Evolutionary conservation across 1,139 yeast genomes (phyloP), one percentile per base, ranked within the genome.

Genomic region (Saccharomyces hybrid): DNA sequence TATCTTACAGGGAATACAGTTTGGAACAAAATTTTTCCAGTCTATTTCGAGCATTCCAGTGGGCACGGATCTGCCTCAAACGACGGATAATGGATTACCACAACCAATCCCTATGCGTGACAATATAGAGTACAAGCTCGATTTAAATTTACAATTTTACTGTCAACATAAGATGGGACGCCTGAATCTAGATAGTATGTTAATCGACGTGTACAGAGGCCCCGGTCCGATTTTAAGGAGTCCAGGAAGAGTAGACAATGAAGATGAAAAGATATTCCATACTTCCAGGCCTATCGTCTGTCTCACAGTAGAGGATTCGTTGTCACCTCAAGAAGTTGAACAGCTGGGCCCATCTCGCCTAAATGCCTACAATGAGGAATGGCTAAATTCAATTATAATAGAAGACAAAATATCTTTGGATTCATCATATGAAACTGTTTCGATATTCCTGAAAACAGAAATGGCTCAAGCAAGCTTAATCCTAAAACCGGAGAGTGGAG

Each of bases 71-170:
- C 52, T 64, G 21, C 64, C 62, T 12, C 41, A 49, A 3, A 47
- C 62, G 2, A 12, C 47, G 2, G 58, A 60, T 32, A 64, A 65
- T 55, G 70, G 70, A 2, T 19, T 65, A 3, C 26, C 57, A 7
- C 65, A 64, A 55, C 42, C 48, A 2, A 57, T 65, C 5, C 59
- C 63, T 1, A 49, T 67, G 12, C 59, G 69, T 29, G 59, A 56
- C 12, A 60, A 60, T 24, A 61, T 63, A 19, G 54, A 58, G 27
- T 66, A 67, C 53, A 60, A 60, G 47, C 53, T 65, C 49, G 69
- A 67, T 50, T 14, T 65, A 5, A 55, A 58, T 28, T 49, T 65
- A 8, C 52, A 59, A 12, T 58, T 65, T 24, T 67, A 56, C 50
- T 67, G 70, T 52, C 42, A 58, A n/a, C 57, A 53, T 9, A 50